These are phyloP conservation scores for Fraxinus sp. DNA, from an alignment of 305 asterid species.

Conservation along the genomic window DNA sequence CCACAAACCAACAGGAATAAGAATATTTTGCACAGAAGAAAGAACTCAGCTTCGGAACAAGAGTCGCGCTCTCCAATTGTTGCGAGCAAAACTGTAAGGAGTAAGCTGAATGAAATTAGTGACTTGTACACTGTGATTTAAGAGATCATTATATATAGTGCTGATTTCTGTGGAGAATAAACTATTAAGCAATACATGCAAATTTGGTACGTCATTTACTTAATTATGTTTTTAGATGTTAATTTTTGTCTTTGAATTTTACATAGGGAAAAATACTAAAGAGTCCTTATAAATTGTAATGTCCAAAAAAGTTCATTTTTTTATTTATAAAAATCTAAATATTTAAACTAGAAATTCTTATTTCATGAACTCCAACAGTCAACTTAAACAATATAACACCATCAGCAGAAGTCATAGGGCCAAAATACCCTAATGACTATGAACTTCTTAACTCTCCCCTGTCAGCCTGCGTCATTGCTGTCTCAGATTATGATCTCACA, in stretches of 20 bases:
- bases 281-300: background rate
- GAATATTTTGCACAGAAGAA: slow-evolving; percentile 97
- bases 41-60: slow-evolving; percentile 84
- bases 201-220: background rate
- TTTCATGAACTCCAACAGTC: background rate
- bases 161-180: background rate
- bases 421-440: background rate
- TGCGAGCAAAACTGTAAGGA: slow-evolving; percentile 89
- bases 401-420: background rate
- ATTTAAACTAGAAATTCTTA: background rate
- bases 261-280: background rate
- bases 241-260: background rate
- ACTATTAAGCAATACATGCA: background rate
- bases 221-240: too few species aligned
- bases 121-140: background rate
- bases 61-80: slow-evolving; percentile 77
- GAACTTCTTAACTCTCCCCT: background rate
- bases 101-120: slow-evolving; percentile 13
- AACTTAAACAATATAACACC: background rate
- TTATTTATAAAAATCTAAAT: background rate
- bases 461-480: background rate
- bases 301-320: background rate
- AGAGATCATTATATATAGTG: background rate
- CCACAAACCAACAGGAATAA: slow-evolving; percentile 96
- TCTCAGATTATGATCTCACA: background rate